Conservation (phyloP, 73 alveolate species). For the Halteria grandinella region DNA sequence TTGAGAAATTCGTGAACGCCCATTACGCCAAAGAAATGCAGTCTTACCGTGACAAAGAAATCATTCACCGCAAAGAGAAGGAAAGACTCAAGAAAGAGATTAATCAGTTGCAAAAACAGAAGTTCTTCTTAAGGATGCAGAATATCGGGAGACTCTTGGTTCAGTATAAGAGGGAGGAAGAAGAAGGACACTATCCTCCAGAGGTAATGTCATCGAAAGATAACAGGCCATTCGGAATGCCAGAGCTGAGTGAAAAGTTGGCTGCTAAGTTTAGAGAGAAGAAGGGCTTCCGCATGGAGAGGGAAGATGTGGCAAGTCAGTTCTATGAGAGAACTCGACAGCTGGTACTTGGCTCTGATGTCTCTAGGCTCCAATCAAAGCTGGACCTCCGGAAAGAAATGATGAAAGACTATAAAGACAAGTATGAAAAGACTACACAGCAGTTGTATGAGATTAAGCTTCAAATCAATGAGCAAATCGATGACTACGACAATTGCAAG, state of each 20-base stretch:
- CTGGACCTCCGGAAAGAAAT: constrained; percentile 23
- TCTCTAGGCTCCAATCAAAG: constrained; percentile 9
- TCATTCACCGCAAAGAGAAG: not conserved
- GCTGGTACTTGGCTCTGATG: constrained; percentile 21
- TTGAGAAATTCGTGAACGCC: not conserved
- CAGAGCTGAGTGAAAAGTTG: not conserved
- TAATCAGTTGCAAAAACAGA: not conserved
- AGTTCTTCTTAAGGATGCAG: too few relatives aligned
- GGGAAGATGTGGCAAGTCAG: not conserved
- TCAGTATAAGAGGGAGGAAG: too few relatives aligned
- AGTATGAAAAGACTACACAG: constrained; percentile 9
- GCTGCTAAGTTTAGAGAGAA: constrained; percentile 2
- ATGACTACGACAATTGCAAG: not conserved
- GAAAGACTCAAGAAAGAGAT: not conserved
- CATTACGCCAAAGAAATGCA: not conserved
- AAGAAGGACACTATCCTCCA: too few relatives aligned
- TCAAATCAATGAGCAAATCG: constrained; percentile 7
- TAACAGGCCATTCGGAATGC: constrained; percentile 7
- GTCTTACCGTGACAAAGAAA: not conserved
- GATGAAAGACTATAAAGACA: constrained; percentile 42
- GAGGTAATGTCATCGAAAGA: too few relatives aligned
- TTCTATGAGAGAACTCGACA: constrained; percentile 13
- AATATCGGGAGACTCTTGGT: too few relatives aligned
- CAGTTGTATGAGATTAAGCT: constrained; percentile 24
- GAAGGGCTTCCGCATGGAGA: not conserved